Evolutionary conservation across 1,284 basidiomycete genomes (phyloP).

Genomic region (Cryptococcus floricola): DNA sequence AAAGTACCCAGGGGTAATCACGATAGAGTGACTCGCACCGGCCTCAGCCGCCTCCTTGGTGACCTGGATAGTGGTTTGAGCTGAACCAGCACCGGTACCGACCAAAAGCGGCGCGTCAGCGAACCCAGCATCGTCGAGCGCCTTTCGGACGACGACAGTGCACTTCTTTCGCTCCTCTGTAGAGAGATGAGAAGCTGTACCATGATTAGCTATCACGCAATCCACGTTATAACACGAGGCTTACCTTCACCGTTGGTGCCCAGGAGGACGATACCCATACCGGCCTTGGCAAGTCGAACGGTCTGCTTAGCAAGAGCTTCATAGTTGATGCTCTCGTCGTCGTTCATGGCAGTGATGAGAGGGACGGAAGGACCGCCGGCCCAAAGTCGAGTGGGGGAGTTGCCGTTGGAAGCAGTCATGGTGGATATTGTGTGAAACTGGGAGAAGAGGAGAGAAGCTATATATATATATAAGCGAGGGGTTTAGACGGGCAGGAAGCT

Average conservation of each 20-base stretch:
- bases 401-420: constrained; percentile 7
- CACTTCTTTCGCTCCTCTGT: constrained; percentile 63
- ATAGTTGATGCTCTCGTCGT: constrained; percentile 46
- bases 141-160: constrained; percentile 64
- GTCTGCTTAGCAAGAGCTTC: constrained; percentile 49
- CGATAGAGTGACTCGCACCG: constrained; percentile 65
- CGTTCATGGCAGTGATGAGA: constrained; percentile 51
- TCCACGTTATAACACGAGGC: constrained; percentile 2
- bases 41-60: constrained; percentile 71
- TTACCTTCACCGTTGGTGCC: constrained; percentile 53
- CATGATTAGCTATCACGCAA: not conserved
- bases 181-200: constrained; percentile 59
- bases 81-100: constrained; percentile 70
- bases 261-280: constrained; percentile 50
- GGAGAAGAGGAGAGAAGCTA: too few relatives aligned
- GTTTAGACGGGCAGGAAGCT: too few relatives aligned
- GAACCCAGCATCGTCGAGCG: constrained; percentile 70
- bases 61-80: constrained; percentile 75
- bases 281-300: constrained; percentile 49
- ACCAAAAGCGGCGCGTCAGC: constrained; percentile 68
- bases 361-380: constrained; percentile 49
- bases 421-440: too few relatives aligned
- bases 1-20: constrained; percentile 51
- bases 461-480: too few relatives aligned
- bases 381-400: constrained; percentile 25